Percentiles rank a stretch among this genome's conserved stretches.
Conservation (phyloP, 306 rosid genomes). For the Sechiopsis laciniata region DNA sequence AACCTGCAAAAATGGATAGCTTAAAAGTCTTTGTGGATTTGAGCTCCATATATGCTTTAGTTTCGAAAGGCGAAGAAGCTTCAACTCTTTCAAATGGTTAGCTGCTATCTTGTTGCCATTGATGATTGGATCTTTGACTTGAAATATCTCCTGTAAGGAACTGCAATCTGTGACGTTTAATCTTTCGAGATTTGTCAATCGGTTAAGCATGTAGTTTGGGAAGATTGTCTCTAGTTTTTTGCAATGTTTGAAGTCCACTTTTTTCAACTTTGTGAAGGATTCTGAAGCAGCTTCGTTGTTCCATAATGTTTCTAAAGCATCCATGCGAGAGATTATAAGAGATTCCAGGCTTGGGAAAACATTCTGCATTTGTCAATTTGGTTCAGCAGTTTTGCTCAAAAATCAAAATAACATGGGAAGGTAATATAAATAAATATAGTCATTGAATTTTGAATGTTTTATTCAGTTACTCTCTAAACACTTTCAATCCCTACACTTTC, state of each 20-base stretch:
- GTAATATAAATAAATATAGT: neutral
- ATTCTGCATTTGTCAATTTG: neutral
- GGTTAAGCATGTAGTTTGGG: slow-evolving; percentile 5
- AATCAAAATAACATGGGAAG: neutral
- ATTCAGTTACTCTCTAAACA: too few relatives aligned
- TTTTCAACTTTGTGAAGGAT: slow-evolving; percentile 17
- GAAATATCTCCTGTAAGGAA: slow-evolving; percentile 16
- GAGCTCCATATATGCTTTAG: slow-evolving; percentile 28
- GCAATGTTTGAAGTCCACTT: slow-evolving; percentile 9
- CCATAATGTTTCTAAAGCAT: slow-evolving; percentile 25
- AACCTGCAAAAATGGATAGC: slow-evolving; percentile 12
- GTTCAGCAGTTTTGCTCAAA: neutral
- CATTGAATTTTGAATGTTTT: too few relatives aligned
- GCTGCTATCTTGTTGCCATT: neutral
- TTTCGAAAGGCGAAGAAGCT: slow-evolving; percentile 27
- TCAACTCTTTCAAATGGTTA: slow-evolving; percentile 21
- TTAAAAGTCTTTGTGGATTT: slow-evolving; percentile 16
- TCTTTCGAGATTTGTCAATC: slow-evolving; percentile 21
- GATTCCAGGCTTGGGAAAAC: slow-evolving; percentile 20
- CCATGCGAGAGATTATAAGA: slow-evolving; percentile 22
- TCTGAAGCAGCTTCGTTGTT: slow-evolving; percentile 9
- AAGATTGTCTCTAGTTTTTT: slow-evolving; percentile 11
- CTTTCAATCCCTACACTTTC: too few relatives aligned
- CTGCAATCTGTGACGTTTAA: slow-evolving; percentile 20
- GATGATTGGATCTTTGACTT: neutral